These are phyloP conservation scores for Picea abies DNA, from an alignment of 83 land plant species.

Conservation along the genomic window DNA sequence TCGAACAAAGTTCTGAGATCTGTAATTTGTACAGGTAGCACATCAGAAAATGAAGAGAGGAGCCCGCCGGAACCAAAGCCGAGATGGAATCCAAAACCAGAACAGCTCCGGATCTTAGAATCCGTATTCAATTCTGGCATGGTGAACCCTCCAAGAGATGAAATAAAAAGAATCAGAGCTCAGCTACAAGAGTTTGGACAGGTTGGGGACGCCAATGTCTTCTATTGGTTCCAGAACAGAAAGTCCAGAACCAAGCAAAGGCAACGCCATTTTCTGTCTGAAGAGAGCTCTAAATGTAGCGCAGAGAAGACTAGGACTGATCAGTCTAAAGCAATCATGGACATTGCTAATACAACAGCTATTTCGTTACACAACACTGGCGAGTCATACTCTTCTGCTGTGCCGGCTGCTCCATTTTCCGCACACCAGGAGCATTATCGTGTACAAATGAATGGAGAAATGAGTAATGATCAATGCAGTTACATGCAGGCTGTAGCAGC, in stretches of 20 bases:
- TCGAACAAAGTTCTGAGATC: too few relatives aligned
- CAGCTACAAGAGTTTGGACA: conserved; percentile 66
- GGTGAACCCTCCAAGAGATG: conserved; percentile 71
- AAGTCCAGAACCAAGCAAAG: conserved; percentile 76
- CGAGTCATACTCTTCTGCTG: not conserved
- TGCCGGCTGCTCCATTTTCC: not conserved
- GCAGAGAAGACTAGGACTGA: not conserved
- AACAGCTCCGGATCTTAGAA: conserved; percentile 77
- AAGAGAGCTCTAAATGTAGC: not conserved
- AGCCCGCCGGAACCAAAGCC: conserved; percentile 15
- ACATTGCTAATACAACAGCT: too few relatives aligned
- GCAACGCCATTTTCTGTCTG: conserved; percentile 43
- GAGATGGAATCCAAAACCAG: conserved; percentile 81
- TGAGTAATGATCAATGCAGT: not conserved
- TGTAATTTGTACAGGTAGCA: too few relatives aligned
- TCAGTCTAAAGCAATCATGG: not conserved
- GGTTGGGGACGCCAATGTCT: conserved; percentile 81
- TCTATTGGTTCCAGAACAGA: conserved; percentile 94
- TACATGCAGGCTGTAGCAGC: too few relatives aligned
- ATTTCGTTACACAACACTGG: not conserved
- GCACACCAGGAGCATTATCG: not conserved
- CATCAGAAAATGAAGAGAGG: not conserved
- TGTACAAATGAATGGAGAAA: not conserved
- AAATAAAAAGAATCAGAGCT: conserved; percentile 57
- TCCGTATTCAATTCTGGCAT: conserved; percentile 79